These are phyloP conservation scores for Cystoderma amianthinum DNA, from an alignment of 768 basidiomycete species.

Conservation along the genomic window DNA sequence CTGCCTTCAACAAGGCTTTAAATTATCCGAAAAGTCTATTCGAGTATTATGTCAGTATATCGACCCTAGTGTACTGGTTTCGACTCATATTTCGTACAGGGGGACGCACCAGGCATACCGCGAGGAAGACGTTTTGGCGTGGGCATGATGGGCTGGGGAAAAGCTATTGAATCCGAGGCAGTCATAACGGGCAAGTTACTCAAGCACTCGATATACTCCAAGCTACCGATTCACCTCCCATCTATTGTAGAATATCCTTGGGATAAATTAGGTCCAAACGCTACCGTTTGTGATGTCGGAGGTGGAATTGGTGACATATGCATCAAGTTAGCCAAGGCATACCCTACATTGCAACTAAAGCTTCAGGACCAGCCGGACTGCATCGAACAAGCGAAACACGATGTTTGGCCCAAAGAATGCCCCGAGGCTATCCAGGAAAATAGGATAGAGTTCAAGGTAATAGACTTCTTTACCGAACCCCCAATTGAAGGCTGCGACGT, in stretches of 20 bases:
- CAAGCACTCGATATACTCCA: background rate
- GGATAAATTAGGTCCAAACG: conserved; percentile 12
- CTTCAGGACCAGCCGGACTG: conserved; percentile 28
- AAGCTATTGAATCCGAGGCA: conserved; percentile 20
- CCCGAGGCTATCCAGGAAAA: conserved; percentile 26
- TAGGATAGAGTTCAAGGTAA: conserved; percentile 26
- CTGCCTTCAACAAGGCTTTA: conserved; percentile 18
- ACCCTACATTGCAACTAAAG: conserved; percentile 23
- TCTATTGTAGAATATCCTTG: conserved; percentile 28
- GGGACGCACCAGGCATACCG: no score
- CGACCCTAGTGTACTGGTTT: background rate
- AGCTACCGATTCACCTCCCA: background rate
- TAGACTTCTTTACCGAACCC: conserved; percentile 33
- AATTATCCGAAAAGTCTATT: no score
- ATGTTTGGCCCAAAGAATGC: conserved; percentile 25
- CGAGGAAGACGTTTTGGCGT: conserved; percentile 18
- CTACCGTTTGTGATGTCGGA: conserved; percentile 31
- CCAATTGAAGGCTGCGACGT: conserved; percentile 28
- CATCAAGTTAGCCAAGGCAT: conserved; percentile 23
- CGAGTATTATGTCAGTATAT: no score
- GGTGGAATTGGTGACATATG: conserved; percentile 29
- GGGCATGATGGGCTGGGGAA: conserved; percentile 26
- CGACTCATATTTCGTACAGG: background rate
- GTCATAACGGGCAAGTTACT: conserved; percentile 16
- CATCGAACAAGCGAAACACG: conserved; percentile 20